A percentile compares a stretch with the other conserved stretches of the same genome.
Conservation (phyloP, 352 stramenopile genomes). For the Phytophthora idaei region DNA sequence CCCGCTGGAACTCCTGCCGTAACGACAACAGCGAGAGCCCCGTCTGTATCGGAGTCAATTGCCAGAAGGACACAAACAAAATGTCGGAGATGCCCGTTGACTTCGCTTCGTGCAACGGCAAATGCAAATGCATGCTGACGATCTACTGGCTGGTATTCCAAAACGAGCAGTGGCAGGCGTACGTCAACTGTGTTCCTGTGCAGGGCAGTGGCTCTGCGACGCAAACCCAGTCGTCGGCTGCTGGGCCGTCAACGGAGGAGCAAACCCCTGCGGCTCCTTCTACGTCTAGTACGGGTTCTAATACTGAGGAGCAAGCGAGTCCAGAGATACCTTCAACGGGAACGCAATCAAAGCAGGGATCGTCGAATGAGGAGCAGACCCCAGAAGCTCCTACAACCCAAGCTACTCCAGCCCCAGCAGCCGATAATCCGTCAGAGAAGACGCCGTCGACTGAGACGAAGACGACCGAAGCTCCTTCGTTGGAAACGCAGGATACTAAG, state of each 20-base stretch:
- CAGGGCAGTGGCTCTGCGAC: conserved; percentile 17
- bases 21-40: no score
- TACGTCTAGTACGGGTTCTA: background rate
- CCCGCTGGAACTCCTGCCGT: no score
- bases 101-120: conserved; percentile 41
- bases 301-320: background rate
- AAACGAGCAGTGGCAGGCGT: conserved; percentile 45
- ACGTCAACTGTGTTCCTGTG: conserved; percentile 38
- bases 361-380: background rate
- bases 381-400: background rate
- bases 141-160: conserved; percentile 62
- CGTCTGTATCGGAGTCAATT: no score
- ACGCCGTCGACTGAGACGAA: background rate
- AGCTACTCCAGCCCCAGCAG: background rate
- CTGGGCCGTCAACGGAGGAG: background rate
- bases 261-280: background rate
- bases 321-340: background rate
- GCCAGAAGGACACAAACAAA: background rate
- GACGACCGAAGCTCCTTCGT: background rate
- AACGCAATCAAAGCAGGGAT: background rate
- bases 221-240: conserved; percentile 14
- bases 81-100: conserved; percentile 43
- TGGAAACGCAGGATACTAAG: conserved; percentile 15
- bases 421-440: background rate
- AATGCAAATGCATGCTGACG: conserved; percentile 22